Base-by-base conservation (phyloP, 2,329 filamentous ascomycete species). In the Colletotrichum sansevieriae region DNA sequence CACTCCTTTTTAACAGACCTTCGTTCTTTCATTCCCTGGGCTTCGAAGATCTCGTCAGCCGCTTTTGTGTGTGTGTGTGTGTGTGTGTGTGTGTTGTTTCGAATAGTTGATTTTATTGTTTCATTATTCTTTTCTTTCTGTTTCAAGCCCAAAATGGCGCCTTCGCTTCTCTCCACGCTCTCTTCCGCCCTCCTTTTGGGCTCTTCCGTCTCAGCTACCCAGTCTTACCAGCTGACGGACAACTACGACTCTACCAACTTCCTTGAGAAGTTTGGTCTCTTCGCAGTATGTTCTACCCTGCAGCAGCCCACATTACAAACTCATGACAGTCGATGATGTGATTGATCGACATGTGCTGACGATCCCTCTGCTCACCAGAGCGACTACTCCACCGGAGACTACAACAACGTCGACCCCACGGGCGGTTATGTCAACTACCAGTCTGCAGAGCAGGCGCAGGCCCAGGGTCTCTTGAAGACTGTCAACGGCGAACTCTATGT, bases 391-490 rank as follows among this genome's bases (percentile, higher is more conserved):
- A 71, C 71, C 20, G 62, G 56, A 41, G 68, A 74, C 52, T 54
- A 58, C 52, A 71, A 75, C 57, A 74, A 72, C 18, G 52, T 73
- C 5, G 91, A 94, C 73, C 88, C 88, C 7, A 93, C 89, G 51
- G 75, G 85, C 64, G 91, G 91, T 9, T 91, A 86, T 73, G 91
- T 93, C 56, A 79, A 83, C 64, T 94, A 85, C 72, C 76, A 78
- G 52, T 77, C 64, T 74, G 72, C 76, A 58, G 25, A 68, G 1
- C 76, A 79, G 22, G 83, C 84, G 13, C 47, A 74, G 9, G 65
- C 64, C 3, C 73, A 80, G 20, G 79, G 78, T 18, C 74, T 84
- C 3, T 73, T 81, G 58, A 73, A 73, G 29, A 76, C 71, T n/a
- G 68, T 77, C 18, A 72, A 73, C 15, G 72, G 75, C 10, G 76